Conservation (phyloP, 441 rosid genomes). For the Mallotus repandus region DNA sequence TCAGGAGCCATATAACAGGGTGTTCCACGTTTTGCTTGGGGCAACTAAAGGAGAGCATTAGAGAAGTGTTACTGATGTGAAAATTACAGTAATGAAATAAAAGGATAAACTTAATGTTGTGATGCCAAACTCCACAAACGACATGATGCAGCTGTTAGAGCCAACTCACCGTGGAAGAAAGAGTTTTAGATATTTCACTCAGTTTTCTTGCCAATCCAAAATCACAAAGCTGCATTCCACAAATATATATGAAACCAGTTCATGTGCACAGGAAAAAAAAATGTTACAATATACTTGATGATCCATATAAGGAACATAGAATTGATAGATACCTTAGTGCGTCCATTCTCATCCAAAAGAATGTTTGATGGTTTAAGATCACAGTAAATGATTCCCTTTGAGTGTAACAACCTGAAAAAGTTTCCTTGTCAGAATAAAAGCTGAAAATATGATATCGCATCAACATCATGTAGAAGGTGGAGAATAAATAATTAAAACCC, state of each 20-base stretch:
- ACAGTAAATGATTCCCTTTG: slow-evolving; percentile 87
- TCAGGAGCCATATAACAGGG: slow-evolving; percentile 99
- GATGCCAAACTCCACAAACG: slow-evolving; percentile 5
- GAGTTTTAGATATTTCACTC: slow-evolving; percentile 69
- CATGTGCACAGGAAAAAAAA: slow-evolving; percentile 17
- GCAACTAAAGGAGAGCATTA: slow-evolving; percentile 41
- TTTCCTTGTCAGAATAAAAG: slow-evolving; percentile 15
- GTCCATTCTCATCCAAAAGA: slow-evolving; percentile 92
- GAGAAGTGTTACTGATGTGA: slow-evolving; percentile 11
- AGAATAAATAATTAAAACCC: slow-evolving; percentile 2
- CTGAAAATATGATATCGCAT: slow-evolving; percentile 19
- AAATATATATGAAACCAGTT: slow-evolving; percentile 16
- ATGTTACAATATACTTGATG: slow-evolving; percentile 8
- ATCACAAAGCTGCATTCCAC: slow-evolving; percentile 81
- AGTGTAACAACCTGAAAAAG: slow-evolving; percentile 68
- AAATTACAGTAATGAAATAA: neutral
- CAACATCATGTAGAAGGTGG: slow-evolving; percentile 8
- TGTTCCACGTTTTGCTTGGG: slow-evolving; percentile 95
- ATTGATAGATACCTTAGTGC: slow-evolving; percentile 54
- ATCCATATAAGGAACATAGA: slow-evolving; percentile 6
- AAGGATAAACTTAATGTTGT: slow-evolving; percentile 11
- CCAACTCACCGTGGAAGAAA: slow-evolving; percentile 60
- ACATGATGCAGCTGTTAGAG: slow-evolving; percentile 11
- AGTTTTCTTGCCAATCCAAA: slow-evolving; percentile 91
- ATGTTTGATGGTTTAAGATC: slow-evolving; percentile 97